Evolutionary conservation across 495 filamentous ascomycete species (phyloP).

Genomic region (Aspergillus diversus): DNA sequence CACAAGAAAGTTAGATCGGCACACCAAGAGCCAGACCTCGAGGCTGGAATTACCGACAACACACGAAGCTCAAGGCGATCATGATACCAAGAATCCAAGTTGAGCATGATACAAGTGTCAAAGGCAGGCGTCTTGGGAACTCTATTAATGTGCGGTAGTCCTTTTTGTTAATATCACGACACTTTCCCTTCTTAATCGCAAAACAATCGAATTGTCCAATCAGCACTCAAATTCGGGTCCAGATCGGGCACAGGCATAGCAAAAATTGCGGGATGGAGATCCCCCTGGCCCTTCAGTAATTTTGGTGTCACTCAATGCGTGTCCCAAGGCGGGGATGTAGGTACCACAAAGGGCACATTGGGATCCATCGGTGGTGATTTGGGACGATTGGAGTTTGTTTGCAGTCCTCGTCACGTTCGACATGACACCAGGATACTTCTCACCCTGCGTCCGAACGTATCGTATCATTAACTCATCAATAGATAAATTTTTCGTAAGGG

Average conservation of each 20-base stretch:
- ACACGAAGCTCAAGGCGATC: conserved; percentile 4
- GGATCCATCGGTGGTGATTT: conserved; percentile 18
- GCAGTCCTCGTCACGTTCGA: conserved; percentile 91
- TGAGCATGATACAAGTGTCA: not conserved
- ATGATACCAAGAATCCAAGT: not conserved
- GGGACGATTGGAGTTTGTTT: conserved; percentile 63
- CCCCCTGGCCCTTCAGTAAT: not conserved
- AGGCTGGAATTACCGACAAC: conserved; percentile 31
- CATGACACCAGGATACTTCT: conserved; percentile 87
- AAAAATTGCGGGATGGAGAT: conserved; percentile 38
- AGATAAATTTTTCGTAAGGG: conserved; percentile 63
- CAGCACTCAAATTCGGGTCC: conserved; percentile 42
- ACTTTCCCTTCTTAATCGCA: conserved; percentile 4
- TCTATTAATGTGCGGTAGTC: not conserved
- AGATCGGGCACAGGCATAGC: conserved; percentile 64
- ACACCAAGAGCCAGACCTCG: conserved; percentile 34
- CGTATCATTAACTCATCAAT: conserved; percentile 89
- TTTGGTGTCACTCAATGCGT: not conserved
- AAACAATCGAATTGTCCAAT: conserved; percentile 38
- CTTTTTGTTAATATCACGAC: conserved; percentile 8
- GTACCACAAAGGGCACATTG: conserved; percentile 49
- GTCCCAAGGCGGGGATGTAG: conserved; percentile 37
- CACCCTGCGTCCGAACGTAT: conserved; percentile 86
- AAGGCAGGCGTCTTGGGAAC: not conserved
- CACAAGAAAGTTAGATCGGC: conserved; percentile 31